A percentile compares a stretch with the other conserved stretches of the same genome.
These are phyloP conservation scores for Clavispora asparagi DNA, from an alignment of 805 yeast species.

Conservation along the genomic window DNA sequence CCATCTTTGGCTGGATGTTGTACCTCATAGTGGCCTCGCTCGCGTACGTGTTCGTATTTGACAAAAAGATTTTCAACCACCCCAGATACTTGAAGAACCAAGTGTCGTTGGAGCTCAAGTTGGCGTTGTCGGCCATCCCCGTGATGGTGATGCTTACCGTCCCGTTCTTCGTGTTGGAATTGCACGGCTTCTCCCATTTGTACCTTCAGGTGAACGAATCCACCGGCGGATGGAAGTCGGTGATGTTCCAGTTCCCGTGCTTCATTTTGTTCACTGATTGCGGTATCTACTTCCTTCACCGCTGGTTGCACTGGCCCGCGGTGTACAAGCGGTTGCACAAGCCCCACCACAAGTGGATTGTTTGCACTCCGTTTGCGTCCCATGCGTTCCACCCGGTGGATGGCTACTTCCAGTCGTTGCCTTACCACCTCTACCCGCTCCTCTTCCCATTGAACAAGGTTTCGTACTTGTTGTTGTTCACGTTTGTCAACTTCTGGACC, in stretches of 20 bases:
- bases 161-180: constrained; percentile 85
- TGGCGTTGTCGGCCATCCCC: constrained; percentile 81
- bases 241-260: constrained; percentile 62
- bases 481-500: constrained; percentile 95
- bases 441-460: constrained; percentile 89
- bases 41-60: constrained; percentile 78
- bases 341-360: constrained; percentile 99
- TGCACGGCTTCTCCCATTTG: constrained; percentile 76
- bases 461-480: constrained; percentile 74
- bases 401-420: constrained; percentile 88
- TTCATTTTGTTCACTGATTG: constrained; percentile 93
- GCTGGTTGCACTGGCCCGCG: constrained; percentile 88
- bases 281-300: constrained; percentile 85
- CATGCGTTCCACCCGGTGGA: constrained; percentile 99
- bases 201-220: constrained; percentile 61
- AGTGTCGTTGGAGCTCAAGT: constrained; percentile 73
- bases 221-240: constrained; percentile 63
- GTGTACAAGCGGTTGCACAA: constrained; percentile 86
- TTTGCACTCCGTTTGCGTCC: constrained; percentile 96
- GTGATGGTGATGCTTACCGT: constrained; percentile 79
- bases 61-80: constrained; percentile 86
- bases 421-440: constrained; percentile 90
- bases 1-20: constrained; percentile 81
- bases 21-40: constrained; percentile 71
- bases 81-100: constrained; percentile 95